Percentiles rank a stretch among this genome's conserved stretches.
Conservation (phyloP, 2,329 filamentous ascomycete genomes). For the Alternaria sp. region DNA sequence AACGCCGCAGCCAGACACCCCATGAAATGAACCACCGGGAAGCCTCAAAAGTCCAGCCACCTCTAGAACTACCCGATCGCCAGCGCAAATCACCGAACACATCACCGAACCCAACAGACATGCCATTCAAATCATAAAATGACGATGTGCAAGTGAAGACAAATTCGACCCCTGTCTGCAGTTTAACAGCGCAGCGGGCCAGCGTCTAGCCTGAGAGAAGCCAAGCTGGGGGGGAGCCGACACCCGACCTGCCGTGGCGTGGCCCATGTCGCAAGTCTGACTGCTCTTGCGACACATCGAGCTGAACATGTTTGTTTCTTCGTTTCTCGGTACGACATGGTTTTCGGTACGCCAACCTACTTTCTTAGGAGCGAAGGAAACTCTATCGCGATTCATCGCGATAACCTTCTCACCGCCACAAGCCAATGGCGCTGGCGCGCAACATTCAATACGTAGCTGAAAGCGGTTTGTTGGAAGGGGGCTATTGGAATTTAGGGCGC, state of each 20-base stretch:
- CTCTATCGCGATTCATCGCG: not conserved
- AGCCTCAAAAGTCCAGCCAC: slow-evolving; percentile 3
- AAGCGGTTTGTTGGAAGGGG: not conserved
- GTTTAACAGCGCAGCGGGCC: not conserved
- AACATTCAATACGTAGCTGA: not conserved
- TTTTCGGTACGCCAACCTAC: not conserved
- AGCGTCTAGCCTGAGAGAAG: not conserved
- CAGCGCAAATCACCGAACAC: slow-evolving; percentile 1
- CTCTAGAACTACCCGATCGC: not conserved
- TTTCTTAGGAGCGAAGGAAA: not conserved
- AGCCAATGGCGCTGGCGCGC: not conserved
- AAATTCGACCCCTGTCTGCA: not conserved
- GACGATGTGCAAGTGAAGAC: not conserved
- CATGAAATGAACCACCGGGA: slow-evolving; percentile 1
- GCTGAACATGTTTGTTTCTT: slow-evolving; percentile 4
- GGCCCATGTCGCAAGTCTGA: not conserved
- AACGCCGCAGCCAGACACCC: not conserved
- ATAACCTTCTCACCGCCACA: not conserved
- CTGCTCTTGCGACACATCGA: not conserved
- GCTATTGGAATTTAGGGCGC: not conserved
- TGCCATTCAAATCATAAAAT: not conserved
- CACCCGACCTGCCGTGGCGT: not conserved
- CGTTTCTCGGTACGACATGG: not conserved
- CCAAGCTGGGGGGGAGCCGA: slow-evolving; percentile 1
- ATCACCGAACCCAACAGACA: not conserved